Evolutionary conservation across 2,329 filamentous ascomycete genomes (phyloP).

Genomic region (Cladophialophora bantiana): DNA sequence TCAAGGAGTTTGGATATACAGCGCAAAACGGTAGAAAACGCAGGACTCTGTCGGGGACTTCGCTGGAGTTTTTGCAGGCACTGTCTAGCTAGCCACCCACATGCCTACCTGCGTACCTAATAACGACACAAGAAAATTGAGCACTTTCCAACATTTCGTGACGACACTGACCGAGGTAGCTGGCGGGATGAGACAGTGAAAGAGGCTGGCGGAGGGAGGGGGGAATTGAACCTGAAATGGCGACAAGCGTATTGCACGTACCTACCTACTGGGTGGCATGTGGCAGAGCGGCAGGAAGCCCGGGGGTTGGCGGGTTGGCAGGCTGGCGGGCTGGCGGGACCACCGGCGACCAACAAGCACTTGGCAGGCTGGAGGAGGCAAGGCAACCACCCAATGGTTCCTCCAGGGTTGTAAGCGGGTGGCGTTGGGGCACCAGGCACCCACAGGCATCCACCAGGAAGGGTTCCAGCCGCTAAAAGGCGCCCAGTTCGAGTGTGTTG

Average conservation of each 20-base stretch:
- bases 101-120: neutral
- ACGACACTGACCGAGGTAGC: neutral
- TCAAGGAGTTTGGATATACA: slow-evolving; percentile 17
- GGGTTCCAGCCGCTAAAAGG: neutral
- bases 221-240: neutral
- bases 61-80: neutral
- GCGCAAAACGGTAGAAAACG: slow-evolving; percentile 7
- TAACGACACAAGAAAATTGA: neutral
- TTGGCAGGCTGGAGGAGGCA: neutral
- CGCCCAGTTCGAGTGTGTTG: slow-evolving; percentile 8
- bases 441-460: no score
- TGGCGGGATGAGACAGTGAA: neutral
- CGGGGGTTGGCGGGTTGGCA: neutral
- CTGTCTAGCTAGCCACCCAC: neutral
- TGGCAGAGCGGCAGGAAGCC: slow-evolving; percentile 4
- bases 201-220: neutral
- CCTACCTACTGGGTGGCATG: neutral
- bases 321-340: neutral
- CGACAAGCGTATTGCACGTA: neutral
- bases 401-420: neutral
- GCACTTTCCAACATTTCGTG: neutral
- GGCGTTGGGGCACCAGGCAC: neutral
- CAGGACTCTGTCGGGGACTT: neutral
- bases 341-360: neutral
- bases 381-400: neutral